phyloP scores from a whole-genome alignment of 2,329 filamentous ascomycete genomes.

The Colletotrichum liaoningense region DNA sequence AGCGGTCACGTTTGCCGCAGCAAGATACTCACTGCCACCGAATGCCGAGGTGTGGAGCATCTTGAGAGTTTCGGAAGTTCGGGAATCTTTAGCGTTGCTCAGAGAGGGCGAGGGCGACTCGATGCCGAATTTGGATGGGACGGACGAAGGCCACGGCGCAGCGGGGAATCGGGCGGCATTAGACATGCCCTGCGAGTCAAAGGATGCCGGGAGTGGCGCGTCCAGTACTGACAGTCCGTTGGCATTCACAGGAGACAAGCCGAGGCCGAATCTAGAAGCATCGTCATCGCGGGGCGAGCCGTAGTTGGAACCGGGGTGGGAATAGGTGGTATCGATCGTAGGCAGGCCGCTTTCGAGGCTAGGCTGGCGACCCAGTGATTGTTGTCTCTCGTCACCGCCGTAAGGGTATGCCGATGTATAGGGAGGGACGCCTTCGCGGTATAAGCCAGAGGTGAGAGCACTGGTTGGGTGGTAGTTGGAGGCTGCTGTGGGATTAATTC shows the following conservation, averaged over 20 bases:
- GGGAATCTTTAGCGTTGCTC: constrained; percentile 68
- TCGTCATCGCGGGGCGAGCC: constrained; percentile 85
- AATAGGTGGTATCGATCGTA: constrained; percentile 68
- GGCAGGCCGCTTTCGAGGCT: constrained; percentile 67
- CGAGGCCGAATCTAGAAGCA: constrained; percentile 70
- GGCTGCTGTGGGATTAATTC: constrained; percentile 71
- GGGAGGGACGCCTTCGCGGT: constrained; percentile 53
- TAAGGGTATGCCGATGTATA: constrained; percentile 53
- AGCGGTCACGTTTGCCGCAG: constrained; percentile 47
- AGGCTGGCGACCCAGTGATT: constrained; percentile 59
- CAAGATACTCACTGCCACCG: constrained; percentile 74
- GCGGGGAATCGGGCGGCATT: constrained; percentile 83
- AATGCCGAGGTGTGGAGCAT: constrained; percentile 75
- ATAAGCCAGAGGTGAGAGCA: constrained; percentile 72
- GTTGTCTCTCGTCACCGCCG: constrained; percentile 53
- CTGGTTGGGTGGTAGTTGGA: constrained; percentile 70
- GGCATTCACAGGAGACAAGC: constrained; percentile 80
- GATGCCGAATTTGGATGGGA: constrained; percentile 90
- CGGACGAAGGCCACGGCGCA: constrained; percentile 90
- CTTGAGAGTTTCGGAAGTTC: constrained; percentile 73
- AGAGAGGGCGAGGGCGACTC: constrained; percentile 86
- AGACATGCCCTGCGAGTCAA: constrained; percentile 95
- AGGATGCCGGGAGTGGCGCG: constrained; percentile 91
- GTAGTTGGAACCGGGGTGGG: constrained; percentile 71
- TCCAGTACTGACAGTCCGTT: constrained; percentile 89